Base-by-base conservation (phyloP, 495 filamentous ascomycete species). In the Neurospora cerealis region DNA sequence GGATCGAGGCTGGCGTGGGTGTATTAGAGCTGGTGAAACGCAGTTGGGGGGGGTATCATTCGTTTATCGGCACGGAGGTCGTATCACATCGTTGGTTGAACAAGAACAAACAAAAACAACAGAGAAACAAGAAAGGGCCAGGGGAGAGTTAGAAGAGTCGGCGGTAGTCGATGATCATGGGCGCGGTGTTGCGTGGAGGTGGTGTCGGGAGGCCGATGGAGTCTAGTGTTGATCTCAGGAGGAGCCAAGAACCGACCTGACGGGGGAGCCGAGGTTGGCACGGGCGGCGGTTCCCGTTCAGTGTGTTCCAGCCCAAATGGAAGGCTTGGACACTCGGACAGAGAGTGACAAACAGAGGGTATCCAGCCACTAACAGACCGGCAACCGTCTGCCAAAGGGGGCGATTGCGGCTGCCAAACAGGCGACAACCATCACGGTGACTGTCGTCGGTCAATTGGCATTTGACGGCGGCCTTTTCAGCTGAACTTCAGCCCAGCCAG, bases 211-310 rank as follows among this genome's bases (percentile, higher is more conserved):
- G 24, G 54, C 13, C 54, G 54, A 66, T 66, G 54, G 54, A 66
- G 54, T 66, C 54, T 36, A 66, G 54, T 66, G 54, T 66, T 66
- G 54, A 66, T 66, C 54, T 66, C 54, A 66, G 54, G 54, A 66
- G 54, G 54, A 66, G 54, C 54, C 54, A 62, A 62, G 54, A 62
- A 60, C 10, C 48, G 48, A 60, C 48, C 48, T 13, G 24, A 62
- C 54, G 54, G 54, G 54, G 54, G 69, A 73, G 73, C 73, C 73
- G 73, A 74, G 73, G 73, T 71, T 71, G 66, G 69, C 62, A 41
- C 37, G 62, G 62, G 62, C 36, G 60, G 38, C 28, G 54, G 28
- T 19, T 66, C 6, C 54, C 54, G 54, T 32, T 54, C 46, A 54
- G 46, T 54, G 17, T 21, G 46, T 54, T 62, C 54, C 54, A 62